A percentile compares a stretch with the other conserved stretches of the same genome.
phyloP scores from a whole-genome alignment of 2,329 filamentous ascomycete species.

The Hypoxylon sp. region DNA sequence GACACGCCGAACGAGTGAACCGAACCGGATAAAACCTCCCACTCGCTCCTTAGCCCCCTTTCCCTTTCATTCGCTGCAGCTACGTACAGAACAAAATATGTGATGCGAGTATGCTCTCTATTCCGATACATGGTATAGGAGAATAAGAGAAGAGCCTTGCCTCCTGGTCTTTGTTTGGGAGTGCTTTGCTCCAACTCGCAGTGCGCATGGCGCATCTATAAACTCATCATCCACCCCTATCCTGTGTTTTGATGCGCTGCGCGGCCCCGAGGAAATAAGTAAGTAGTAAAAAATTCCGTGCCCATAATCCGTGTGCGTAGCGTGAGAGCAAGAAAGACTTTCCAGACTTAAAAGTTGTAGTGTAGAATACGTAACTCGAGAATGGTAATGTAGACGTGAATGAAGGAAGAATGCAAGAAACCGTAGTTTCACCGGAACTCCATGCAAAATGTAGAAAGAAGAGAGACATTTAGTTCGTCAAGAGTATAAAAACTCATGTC shows the following conservation, averaged over 20 bases:
- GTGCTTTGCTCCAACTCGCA: too few species aligned
- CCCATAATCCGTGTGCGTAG: too few species aligned
- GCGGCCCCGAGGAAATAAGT: constrained; percentile 36
- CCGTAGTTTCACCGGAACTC: constrained; percentile 38
- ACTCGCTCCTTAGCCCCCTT: constrained; percentile 32
- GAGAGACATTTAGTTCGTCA: constrained; percentile 35
- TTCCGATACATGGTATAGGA: constrained; percentile 39
- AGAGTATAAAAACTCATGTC: constrained; percentile 16
- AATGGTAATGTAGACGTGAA: too few species aligned
- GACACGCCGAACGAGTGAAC: constrained; percentile 29
- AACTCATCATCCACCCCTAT: too few species aligned
- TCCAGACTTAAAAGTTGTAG: constrained; percentile 31
- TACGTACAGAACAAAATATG: constrained; percentile 30
- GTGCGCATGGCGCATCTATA: constrained; percentile 42
- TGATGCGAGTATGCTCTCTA: constrained; percentile 42
- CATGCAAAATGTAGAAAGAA: constrained; percentile 41
- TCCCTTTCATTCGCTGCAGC: constrained; percentile 27
- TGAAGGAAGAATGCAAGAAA: constrained; percentile 30
- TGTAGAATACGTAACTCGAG: constrained; percentile 30
- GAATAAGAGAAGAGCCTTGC: constrained; percentile 36
- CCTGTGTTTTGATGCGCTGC: constrained; percentile 44
- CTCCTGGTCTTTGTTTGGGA: constrained; percentile 32
- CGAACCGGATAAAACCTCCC: constrained; percentile 17
- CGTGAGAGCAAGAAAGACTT: too few species aligned
- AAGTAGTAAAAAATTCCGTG: too few species aligned